Evolutionary conservation across 306 rosid species (phyloP), one percentile per base, ranked within the genome.

Genomic region (Cicer arietinum): DNA sequence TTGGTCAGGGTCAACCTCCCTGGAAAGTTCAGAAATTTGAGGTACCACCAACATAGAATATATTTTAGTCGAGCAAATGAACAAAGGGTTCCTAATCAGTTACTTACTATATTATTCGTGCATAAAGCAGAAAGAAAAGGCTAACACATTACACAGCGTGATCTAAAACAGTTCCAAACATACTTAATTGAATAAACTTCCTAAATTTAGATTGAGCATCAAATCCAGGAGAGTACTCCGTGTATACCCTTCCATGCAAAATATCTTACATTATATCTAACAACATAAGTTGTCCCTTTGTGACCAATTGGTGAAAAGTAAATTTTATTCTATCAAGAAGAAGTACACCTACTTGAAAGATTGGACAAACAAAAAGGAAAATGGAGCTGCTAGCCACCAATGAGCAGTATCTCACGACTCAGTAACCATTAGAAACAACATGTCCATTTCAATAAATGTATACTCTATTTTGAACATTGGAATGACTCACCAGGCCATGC

Each of bases 401-500:
- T 51, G 22, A 59, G 77, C 18, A 59, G 37, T 35, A 81, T 76
- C 56, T 16, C 64, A 77, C 59, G 35, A 74, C 79, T 74, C 41
- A 9, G 20, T 41, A 70, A 51, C 73, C 52, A 61, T 57, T 37
- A n/a, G 56, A 37, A 20, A 60, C 7, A 59, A 41, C 39, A 25
- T 50, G 30, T 10, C 17, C 47, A 35, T 47, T 61, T 40, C 45
- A 78, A 53, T 18, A 10, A 6, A 51, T 59, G 54, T 12, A 57
- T 57, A 13, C 44, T 50, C 45, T 10, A 73, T 22, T 75, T 57
- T 42, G 73, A 61, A 48, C 25, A 71, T 48, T 14, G 63, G 46
- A 79, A 82, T 52, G 40, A 79, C 90, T 86, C 61, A 92, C 95
- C 99, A 80, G 97, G 97, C 97, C 99, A 94, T 3, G 96, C 85